Evolutionary conservation across 2,329 filamentous ascomycete species (phyloP), one percentile per base, ranked within the genome.

Genomic region (Paecilomyces niveus): DNA sequence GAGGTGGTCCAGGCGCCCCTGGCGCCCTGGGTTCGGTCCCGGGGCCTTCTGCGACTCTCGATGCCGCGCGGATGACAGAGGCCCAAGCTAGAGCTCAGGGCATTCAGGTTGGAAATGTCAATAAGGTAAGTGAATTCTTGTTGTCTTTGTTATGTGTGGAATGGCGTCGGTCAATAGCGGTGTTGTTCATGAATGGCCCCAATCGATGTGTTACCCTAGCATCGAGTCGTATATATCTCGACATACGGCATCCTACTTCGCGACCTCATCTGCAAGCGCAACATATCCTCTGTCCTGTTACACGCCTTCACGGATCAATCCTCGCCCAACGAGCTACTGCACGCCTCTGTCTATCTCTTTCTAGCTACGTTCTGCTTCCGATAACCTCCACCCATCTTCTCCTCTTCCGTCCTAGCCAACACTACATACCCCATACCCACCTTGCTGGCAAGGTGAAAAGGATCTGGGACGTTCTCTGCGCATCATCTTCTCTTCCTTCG

Each of bases 1-100:
- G 89, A 32, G 86, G 87, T 45, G 80, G 80, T 53, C 81, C 83
- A 57, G 71, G 72, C 29, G 70, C 72, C 58, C 67, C 72, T 57
- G 64, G 67, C 31, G 63, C 67, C 33, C 62, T 74, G 56, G 69
- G 70, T 50, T 63, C 70, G 45, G 61, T 70, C 45, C 72, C 71
- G 10, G 74, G 72, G 1, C 64, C 73, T 32, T 61, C 70, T 53
- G 63, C 66, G 32, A 67, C 65, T 21, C 61, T 67, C 32, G 72
- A 74, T 35, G 64, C 67, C 51, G 67, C 65, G 56, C 68, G 69
- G 26, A 65, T 74, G 62, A 66, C 68, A 49, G 73, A 73, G 61
- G 62, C 64, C 52, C 70, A 74, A 58, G 65, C 65, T 33, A 70
- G 75, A 58, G 67, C 68, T 54, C 68, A 69, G 18, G 64, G 68